Evolutionary conservation across 2,329 filamentous ascomycete genomes (phyloP), one percentile per base, ranked within the genome.

Genomic region (Thelonectria rubi): DNA sequence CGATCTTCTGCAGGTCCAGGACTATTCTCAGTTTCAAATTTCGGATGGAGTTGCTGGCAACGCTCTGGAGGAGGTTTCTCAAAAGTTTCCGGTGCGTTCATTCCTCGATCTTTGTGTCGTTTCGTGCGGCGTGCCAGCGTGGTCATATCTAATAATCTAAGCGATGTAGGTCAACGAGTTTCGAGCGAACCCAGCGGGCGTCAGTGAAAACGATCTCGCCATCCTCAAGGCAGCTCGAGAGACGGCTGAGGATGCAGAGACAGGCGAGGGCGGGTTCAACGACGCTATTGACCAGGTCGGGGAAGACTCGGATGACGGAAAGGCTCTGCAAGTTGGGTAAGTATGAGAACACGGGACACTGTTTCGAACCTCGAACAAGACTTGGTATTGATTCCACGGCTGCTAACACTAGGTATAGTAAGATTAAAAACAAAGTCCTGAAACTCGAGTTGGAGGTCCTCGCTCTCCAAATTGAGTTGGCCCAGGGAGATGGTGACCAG

Each of bases 401-500:
- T 17, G 26, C 57, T 63, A 20, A 60, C 37, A 30, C 20, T 14
- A 17, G 4, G 2, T 34, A 45, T 26, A 65, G 60, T 68, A 86
- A 86, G 77, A 86, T 81, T 69, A 86, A 86, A 80, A 87, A 86
- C 77, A 86, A 86, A 78, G 83, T 87, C 21, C 74, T 86, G 54
- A 87, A 87, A 77, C 75, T 87, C 50, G 78, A 81, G 74, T 80
- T 85, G 15, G 80, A 85, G 69, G 79, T 83, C 3, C 69, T 85
- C 58, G 76, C 77, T 47, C 77, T 86, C 42, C 75, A 83, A 74
- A 83, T 86, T 55, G 74, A 86, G 70, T 75, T 79, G 62, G 84
- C 84, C 0, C 80, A 86, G 71, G 78, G 81, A 52, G 71, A 74
- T 32, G 76, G 80, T 65, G 79, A 79, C 39, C 70, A 77, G 26